Base-by-base conservation (phyloP, 306 rosid species). In the Acmispon strigosus region DNA sequence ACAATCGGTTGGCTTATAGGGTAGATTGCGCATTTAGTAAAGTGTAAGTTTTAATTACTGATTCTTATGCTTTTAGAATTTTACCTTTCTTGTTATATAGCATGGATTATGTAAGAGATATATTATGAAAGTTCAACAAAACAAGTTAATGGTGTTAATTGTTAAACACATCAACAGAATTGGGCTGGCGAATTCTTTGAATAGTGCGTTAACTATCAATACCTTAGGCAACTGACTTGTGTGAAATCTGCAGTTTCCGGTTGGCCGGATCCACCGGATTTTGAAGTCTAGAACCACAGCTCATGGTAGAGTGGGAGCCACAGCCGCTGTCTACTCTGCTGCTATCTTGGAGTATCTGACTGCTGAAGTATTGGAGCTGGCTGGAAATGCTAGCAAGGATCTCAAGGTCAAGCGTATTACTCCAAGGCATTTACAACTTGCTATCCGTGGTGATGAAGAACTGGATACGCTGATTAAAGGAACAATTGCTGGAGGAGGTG, bases 371-470 rank as follows among this genome's bases (percentile, higher is more conserved):
- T 76, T 88, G 79, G 90, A 88, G 84, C 71, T 88, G 63, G 94
- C 94, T 10, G 94, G 94, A 49, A 88, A 85, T 73, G 94, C 90
- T 1, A 86, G 94, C 83, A 86, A 88, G 82, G 94, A 88, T 82
- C 86, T 88, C 16, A 88, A 86, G 83, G 89, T 88, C 57, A 88
- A 86, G 17, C 90, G 94, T 45, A 89, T 89, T 54, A 89, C 91
- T 20, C 96, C 88, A 15, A 80, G 96, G 79, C 96, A 89, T 79
- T 76, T 89, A 57, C 96, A 89, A 84, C 91, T 89, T 14, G 96
- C 96, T 0, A 86, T 86, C 43, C 91, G 96, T 1, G 96, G 91
- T 14, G 96, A 89, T 1, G 96, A 89, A 58, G 96, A 89, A 65
- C 85, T 89, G 0, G 91, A 89, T 75, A 84, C 89, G 1, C 86